phyloP scores from a whole-genome alignment of 2,329 filamentous ascomycete species.

The Lasiodiplodia theobromae region DNA sequence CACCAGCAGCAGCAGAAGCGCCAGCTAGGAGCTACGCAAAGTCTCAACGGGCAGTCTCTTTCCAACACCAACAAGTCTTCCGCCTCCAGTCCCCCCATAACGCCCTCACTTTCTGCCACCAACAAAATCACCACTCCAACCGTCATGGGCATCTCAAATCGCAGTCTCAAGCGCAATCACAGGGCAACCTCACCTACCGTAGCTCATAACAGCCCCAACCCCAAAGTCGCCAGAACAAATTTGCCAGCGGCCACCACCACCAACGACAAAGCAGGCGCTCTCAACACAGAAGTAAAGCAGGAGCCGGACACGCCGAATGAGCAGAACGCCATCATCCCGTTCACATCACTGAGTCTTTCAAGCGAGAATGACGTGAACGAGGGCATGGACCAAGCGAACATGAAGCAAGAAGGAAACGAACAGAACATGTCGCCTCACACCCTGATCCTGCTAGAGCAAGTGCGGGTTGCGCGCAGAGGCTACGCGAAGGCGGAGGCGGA shows the following conservation, averaged over 20 bases:
- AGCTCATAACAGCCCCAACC: neutral
- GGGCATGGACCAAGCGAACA: neutral
- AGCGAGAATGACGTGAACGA: neutral
- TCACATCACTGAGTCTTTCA: too few relatives aligned
- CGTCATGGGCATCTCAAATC: neutral
- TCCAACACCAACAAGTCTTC: neutral
- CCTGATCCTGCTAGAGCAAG: constrained; percentile 3
- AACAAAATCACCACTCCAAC: neutral
- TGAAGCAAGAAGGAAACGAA: neutral
- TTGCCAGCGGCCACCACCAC: too few relatives aligned
- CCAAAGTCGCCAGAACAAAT: neutral
- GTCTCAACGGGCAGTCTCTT: neutral
- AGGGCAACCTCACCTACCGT: neutral
- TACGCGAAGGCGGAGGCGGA: neutral
- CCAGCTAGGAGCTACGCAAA: neutral
- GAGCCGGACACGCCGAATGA: neutral
- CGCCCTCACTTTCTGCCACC: neutral
- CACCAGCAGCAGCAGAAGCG: too few relatives aligned
- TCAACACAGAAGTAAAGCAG: neutral
- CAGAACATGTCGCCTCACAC: neutral
- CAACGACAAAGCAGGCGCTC: too few relatives aligned
- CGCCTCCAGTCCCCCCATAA: neutral
- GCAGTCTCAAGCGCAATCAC: neutral
- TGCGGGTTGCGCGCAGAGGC: neutral
- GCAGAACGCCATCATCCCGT: too few relatives aligned